A percentile compares a stretch with the other conserved stretches of the same genome.
Evolutionary conservation across 164 flowering plant genomes (phyloP).

Genomic region (Malania oleifera): DNA sequence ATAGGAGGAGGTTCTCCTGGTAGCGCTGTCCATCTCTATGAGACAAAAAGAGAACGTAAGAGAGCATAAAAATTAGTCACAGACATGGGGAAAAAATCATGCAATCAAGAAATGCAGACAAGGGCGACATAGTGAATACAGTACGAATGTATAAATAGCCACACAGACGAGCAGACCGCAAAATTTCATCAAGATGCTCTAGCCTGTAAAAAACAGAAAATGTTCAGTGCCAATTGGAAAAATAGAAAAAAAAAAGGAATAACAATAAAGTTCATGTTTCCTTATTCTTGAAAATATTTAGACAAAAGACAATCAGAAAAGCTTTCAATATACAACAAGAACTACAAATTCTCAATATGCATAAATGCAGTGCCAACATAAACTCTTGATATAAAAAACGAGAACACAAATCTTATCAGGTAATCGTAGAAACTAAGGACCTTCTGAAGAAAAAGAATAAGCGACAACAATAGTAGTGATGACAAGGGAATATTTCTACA

Average conservation of each 20-base stretch:
- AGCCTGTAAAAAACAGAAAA: slow-evolving; percentile 41
- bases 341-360: no score
- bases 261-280: neutral
- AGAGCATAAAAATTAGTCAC: neutral
- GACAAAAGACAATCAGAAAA: no score
- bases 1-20: slow-evolving; percentile 89
- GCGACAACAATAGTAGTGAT: no score
- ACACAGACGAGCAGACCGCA: slow-evolving; percentile 78
- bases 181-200: slow-evolving; percentile 80
- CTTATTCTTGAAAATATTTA: no score
- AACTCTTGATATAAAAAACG: no score
- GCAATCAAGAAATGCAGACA: neutral
- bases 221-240: neutral
- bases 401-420: no score
- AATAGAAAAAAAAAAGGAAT: neutral
- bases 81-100: neutral
- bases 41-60: neutral
- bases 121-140: slow-evolving; percentile 31
- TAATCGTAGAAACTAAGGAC: no score
- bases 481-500: no score
- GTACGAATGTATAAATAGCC: slow-evolving; percentile 81
- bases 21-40: slow-evolving; percentile 81
- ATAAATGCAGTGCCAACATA: no score
- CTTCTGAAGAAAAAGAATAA: no score
- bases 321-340: no score